Evolutionary conservation across 805 yeast genomes (phyloP), one percentile per base, ranked within the genome.

Genomic region (Ogataea neopini): DNA sequence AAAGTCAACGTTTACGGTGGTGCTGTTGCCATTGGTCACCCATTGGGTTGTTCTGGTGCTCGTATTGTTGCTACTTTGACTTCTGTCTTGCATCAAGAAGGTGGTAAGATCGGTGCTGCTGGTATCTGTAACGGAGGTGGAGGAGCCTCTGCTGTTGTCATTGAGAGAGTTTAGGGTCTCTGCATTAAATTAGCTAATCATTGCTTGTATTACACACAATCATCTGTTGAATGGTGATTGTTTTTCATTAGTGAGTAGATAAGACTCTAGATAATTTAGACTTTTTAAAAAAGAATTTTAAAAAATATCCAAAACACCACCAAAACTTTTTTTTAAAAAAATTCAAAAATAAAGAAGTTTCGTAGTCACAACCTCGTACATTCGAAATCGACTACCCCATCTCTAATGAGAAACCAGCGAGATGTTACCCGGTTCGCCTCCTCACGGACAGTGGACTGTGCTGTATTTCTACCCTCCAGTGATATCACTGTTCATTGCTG

Each of bases 41-140:
- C 97, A 64, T 77, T 91, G 65, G 97, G 97, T 49, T 84, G 92
- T 66, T 87, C 96, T n/a, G 97, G 97, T 70, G 95, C 96, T 40
- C 81, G 97, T 77, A 80, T 94, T 62, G 81, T 94, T 48, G 91
- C 88, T 57, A 94, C 99, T 23, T 78, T 94, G 69, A 62, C 83
- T 49, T 80, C 89, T 42, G 90, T 91, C 14, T 80, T 94, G 64
- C 57, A 70, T 32, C 97, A 92, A 74, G 98, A 94, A 76, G 71
- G 71, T 47, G 95, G 92, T 59, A 88, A 85, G 73, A 69, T 83
- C 58, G 99, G 99, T 68, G 89, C 83, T 57, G 97, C 97, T 61
- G 97, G 89, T 68, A 85, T 94, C 66, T 94, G 99, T 79, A 94
- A 94, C 70, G 99, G 99, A 76, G 99, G 99, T 63, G 99, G 99